A percentile compares a stretch with the other conserved stretches of the same genome.
phyloP scores from a whole-genome alignment of 2,329 filamentous ascomycete genomes.

The Ophiocordyceps australis region DNA sequence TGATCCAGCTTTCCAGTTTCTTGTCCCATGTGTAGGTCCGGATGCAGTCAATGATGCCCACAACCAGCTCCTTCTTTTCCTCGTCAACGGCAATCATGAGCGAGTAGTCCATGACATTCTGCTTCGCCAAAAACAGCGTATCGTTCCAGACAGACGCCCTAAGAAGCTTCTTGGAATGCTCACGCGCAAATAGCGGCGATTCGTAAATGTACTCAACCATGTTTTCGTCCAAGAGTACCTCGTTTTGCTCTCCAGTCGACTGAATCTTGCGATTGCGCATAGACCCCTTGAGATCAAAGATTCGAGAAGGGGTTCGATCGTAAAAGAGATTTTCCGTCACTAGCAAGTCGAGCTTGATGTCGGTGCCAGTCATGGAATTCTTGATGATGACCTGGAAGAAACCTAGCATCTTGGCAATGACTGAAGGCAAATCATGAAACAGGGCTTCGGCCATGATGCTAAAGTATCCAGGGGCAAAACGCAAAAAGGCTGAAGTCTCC shows the following conservation, averaged over 20 bases:
- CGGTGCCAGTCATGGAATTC: conserved; percentile 76
- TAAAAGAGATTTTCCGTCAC: conserved; percentile 99
- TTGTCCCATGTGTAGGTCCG: conserved; percentile 99
- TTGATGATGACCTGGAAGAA: conserved; percentile 97
- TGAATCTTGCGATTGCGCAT: conserved; percentile 98
- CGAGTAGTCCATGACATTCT: conserved; percentile 98
- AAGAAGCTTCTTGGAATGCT: conserved; percentile 89
- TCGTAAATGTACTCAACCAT: conserved; percentile 99
- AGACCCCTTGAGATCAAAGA: conserved; percentile 91
- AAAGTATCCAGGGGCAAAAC: conserved; percentile 94
- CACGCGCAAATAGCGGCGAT: conserved; percentile 81
- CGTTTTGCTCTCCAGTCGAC: conserved; percentile 85
- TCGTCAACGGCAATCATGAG: conserved; percentile 98
- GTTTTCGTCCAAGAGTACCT: conserved; percentile 93
- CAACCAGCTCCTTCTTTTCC: conserved; percentile 71
- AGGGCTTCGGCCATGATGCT: conserved; percentile 91
- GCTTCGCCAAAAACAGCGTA: conserved; percentile 80
- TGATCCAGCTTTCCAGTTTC: conserved; percentile 99
- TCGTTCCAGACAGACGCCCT: conserved; percentile 93
- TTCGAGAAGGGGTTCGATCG: conserved; percentile 73
- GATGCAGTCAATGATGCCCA: conserved; percentile 97
- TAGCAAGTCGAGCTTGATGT: conserved; percentile 86
- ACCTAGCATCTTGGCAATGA: conserved; percentile 97
- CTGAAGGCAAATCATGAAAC: conserved; percentile 86
- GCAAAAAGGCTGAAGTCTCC: conserved; percentile 84